These are phyloP conservation scores for Zizania palustris DNA, from an alignment of 202 grass and related monocot species.

Conservation along the genomic window DNA sequence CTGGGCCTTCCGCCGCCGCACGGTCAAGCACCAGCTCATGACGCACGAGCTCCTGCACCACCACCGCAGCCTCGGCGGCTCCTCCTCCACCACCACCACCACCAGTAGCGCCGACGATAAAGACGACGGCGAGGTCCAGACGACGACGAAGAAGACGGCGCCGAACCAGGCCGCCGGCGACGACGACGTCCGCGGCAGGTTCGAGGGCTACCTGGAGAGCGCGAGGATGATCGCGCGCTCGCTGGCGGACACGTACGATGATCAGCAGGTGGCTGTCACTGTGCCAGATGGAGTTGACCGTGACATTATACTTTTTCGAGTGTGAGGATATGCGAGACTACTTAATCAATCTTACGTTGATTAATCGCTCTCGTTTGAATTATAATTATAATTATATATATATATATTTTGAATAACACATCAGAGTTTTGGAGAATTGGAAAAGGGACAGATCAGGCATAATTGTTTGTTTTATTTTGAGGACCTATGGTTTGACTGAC, in stretches of 20 bases:
- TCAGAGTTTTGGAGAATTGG: no score
- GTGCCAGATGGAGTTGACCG: conserved; percentile 68
- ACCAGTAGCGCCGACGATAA: not conserved
- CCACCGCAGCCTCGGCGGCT: not conserved
- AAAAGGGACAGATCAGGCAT: no score
- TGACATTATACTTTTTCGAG: conserved; percentile 52
- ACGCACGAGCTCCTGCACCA: conserved; percentile 36
- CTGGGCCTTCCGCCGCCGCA: conserved; percentile 60
- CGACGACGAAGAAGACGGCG: not conserved
- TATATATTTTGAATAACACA: no score
- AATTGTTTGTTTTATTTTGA: no score
- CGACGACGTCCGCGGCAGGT: not conserved
- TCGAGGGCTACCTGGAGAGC: conserved; percentile 53
- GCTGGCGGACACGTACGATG: conserved; percentile 40
- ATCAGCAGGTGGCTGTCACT: not conserved
- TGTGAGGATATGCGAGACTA: conserved; percentile 13
- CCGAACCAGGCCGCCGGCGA: not conserved
- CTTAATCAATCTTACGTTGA: not conserved
- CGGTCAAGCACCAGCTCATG: conserved; percentile 49
- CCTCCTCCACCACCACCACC: not conserved
- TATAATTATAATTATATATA: no score
- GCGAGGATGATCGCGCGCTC: conserved; percentile 56
- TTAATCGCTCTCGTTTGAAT: not conserved
- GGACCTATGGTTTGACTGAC: no score
- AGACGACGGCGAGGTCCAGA: not conserved